Conservation (phyloP, 2,329 filamentous ascomycete species). For the Venturia effusa region DNA sequence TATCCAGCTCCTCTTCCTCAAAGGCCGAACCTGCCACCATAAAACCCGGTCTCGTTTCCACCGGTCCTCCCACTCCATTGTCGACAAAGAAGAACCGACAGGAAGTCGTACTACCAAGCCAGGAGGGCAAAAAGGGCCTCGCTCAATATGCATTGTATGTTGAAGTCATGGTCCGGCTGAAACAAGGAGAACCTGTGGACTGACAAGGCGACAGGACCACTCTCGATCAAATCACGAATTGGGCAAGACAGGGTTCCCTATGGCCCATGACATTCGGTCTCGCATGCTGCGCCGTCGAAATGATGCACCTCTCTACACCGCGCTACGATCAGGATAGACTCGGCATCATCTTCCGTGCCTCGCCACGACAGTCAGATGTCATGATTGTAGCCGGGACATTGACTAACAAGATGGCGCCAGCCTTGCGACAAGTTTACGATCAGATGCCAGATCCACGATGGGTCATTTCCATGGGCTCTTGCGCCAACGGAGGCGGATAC, state of each 20-base stretch:
- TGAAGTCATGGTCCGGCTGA: not conserved
- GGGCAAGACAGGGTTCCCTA: constrained; percentile 76
- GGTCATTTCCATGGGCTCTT: constrained; percentile 78
- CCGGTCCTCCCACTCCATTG: constrained; percentile 41
- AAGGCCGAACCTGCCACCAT: constrained; percentile 46
- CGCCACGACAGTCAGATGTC: constrained; percentile 79
- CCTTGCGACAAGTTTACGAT: constrained; percentile 82
- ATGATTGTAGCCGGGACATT: constrained; percentile 93
- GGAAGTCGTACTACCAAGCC: constrained; percentile 66
- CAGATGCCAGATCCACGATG: constrained; percentile 90
- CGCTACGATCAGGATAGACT: constrained; percentile 85
- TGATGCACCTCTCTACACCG: constrained; percentile 91
- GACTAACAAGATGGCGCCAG: constrained; percentile 94
- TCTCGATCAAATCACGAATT: constrained; percentile 73
- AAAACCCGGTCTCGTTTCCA: constrained; percentile 38
- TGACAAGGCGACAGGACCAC: constrained; percentile 48
- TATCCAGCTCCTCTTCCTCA: constrained; percentile 56
- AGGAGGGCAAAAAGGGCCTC: constrained; percentile 68
- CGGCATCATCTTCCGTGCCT: constrained; percentile 86
- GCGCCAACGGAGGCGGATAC: constrained; percentile 76
- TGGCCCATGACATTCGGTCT: constrained; percentile 90
- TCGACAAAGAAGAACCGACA: constrained; percentile 47
- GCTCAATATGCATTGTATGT: constrained; percentile 81
- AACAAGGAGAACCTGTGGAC: not conserved
- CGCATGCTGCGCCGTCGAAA: constrained; percentile 83